These are phyloP conservation scores for Lachancea sp. DNA, from an alignment of 805 yeast genomes.

Conservation along the genomic window DNA sequence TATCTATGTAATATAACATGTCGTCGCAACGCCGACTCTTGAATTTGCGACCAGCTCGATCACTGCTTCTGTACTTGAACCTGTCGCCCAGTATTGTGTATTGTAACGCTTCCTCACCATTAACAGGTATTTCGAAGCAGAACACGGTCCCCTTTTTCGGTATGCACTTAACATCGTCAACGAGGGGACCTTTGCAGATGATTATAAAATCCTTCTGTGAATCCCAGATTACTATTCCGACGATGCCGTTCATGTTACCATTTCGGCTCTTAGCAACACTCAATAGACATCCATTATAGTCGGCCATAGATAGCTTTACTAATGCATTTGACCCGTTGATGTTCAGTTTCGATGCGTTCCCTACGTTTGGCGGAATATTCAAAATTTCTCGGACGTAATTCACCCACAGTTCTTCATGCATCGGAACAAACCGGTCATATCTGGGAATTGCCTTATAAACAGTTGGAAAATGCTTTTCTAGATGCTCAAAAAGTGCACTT, in stretches of 20 bases:
- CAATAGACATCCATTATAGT: constrained; percentile 69
- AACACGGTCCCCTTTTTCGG: constrained; percentile 66
- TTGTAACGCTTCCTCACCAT: constrained; percentile 38
- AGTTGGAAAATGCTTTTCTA: constrained; percentile 17
- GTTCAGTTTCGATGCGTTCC: constrained; percentile 15
- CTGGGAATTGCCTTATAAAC: constrained; percentile 27
- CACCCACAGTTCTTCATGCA: constrained; percentile 65
- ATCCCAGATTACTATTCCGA: constrained; percentile 82
- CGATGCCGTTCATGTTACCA: constrained; percentile 48
- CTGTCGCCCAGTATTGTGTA: constrained; percentile 76
- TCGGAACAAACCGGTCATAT: constrained; percentile 45
- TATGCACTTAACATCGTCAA: constrained; percentile 62
- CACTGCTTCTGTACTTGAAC: constrained; percentile 66
- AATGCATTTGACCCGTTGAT: constrained; percentile 34
- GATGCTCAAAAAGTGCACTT: constrained; percentile 19
- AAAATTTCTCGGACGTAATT: constrained; percentile 55
- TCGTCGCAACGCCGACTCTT: constrained; percentile 72
- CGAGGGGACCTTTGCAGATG: constrained; percentile 33
- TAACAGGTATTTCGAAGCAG: constrained; percentile 41
- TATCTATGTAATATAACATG: constrained; percentile 30
- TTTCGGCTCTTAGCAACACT: constrained; percentile 54
- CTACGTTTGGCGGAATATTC: constrained; percentile 27
- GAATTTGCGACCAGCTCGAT: constrained; percentile 78
- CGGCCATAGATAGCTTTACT: constrained; percentile 65
- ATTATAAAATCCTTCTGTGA: constrained; percentile 65